phyloP scores from a whole-genome alignment of 2,329 filamentous ascomycete species.

The Myriangium duriaei region DNA sequence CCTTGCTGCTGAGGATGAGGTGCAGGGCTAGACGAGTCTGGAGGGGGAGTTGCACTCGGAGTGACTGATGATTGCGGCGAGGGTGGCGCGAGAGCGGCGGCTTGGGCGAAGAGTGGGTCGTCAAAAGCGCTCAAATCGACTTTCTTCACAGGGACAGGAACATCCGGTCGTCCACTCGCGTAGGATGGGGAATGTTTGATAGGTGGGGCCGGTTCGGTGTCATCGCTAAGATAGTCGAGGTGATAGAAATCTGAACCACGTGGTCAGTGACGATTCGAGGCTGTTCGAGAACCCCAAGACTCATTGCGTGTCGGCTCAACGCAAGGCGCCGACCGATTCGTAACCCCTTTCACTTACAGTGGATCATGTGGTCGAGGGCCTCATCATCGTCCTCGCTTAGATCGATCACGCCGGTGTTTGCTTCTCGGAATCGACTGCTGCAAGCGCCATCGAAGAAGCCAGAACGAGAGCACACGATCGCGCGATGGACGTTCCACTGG shows the following conservation, averaged over 20 bases:
- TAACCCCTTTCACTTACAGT: too few relatives aligned
- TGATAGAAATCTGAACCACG: slow-evolving; percentile 24
- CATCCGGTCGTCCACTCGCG: too few relatives aligned
- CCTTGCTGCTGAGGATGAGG: too few relatives aligned
- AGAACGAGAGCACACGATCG: slow-evolving; percentile 36
- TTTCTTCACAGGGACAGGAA: slow-evolving; percentile 14
- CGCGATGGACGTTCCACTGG: slow-evolving; percentile 36
- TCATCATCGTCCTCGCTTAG: slow-evolving; percentile 27
- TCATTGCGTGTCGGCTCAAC: too few relatives aligned
- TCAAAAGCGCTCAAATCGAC: slow-evolving; percentile 23
- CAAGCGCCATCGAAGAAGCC: slow-evolving; percentile 32
- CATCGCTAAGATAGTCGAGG: slow-evolving; percentile 24
- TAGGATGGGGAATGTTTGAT: too few relatives aligned
- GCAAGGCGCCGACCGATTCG: too few relatives aligned
- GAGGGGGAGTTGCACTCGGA: slow-evolving; percentile 4
- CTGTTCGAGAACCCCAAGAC: too few relatives aligned
- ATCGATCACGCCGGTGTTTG: slow-evolving; percentile 23
- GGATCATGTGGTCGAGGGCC: slow-evolving; percentile 28
- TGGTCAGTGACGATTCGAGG: slow-evolving; percentile 6
- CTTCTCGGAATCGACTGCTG: slow-evolving; percentile 23
- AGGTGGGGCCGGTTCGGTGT: slow-evolving; percentile 14
- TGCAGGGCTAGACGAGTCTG: slow-evolving; percentile 5
- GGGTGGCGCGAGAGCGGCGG: slow-evolving; percentile 18
- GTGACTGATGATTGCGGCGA: slow-evolving; percentile 7
- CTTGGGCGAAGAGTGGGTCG: slow-evolving; percentile 25